Conservation (phyloP, 495 filamentous ascomycete genomes). For the Clohesyomyces aquaticus region DNA sequence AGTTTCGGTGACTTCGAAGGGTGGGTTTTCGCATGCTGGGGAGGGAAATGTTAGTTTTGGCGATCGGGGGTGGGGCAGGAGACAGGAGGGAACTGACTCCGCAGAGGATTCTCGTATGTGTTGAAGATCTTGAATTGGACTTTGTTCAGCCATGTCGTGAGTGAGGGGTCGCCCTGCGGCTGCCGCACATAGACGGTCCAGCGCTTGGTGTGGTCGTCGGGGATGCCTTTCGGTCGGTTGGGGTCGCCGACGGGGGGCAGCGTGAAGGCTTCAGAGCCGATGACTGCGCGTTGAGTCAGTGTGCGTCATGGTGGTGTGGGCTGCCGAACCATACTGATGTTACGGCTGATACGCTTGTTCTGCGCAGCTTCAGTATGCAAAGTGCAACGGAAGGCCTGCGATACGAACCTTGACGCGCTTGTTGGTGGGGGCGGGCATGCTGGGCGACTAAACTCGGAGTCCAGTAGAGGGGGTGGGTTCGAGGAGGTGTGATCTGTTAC, state of each 20-base stretch:
- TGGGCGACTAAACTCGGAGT: slow-evolving; percentile 14
- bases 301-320: background rate
- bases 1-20: slow-evolving; percentile 87
- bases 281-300: no score
- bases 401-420: slow-evolving; percentile 66
- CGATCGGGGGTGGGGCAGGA: background rate
- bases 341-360: slow-evolving; percentile 73
- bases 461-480: no score
- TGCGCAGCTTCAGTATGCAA: slow-evolving; percentile 48
- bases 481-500: no score
- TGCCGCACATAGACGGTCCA: slow-evolving; percentile 93
- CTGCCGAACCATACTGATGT: slow-evolving; percentile 58
- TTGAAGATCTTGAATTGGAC: slow-evolving; percentile 98
- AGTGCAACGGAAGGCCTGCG: background rate
- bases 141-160: slow-evolving; percentile 94
- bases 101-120: slow-evolving; percentile 84
- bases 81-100: slow-evolving; percentile 48
- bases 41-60: slow-evolving; percentile 5
- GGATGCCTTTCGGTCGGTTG: slow-evolving; percentile 62
- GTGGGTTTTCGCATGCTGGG: slow-evolving; percentile 65
- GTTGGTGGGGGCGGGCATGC: slow-evolving; percentile 60
- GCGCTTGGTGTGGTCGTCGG: slow-evolving; percentile 85
- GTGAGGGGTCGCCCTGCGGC: slow-evolving; percentile 75
- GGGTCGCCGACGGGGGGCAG: slow-evolving; percentile 78
- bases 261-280: slow-evolving; percentile 75